Conservation (phyloP, 176 grass and related monocot species). For the Hordeum marinum region DNA sequence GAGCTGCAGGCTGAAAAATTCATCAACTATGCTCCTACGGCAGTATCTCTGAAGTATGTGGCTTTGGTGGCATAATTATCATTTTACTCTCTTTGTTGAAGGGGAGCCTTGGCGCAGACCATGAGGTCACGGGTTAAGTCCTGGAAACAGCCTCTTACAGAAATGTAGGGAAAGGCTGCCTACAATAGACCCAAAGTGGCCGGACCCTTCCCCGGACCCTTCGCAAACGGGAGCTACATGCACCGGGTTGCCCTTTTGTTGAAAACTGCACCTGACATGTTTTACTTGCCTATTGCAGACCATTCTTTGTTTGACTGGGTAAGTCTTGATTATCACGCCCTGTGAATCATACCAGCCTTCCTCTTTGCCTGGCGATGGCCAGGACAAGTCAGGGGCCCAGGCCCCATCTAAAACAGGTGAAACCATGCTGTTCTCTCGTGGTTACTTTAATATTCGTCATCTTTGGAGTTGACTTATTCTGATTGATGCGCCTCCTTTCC, state of each 20-base stretch:
- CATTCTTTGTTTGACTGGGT: background rate
- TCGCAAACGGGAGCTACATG: too few species aligned
- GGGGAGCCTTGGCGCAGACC: too few species aligned
- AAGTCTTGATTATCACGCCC: background rate
- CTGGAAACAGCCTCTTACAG: too few species aligned
- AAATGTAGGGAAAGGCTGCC: too few species aligned
- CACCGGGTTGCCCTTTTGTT: background rate
- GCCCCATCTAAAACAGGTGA: background rate
- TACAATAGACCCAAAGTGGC: too few species aligned
- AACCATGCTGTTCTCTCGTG: background rate
- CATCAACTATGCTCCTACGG: slow-evolving; percentile 62
- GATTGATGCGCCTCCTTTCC: background rate
- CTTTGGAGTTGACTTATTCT: background rate
- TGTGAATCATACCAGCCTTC: background rate
- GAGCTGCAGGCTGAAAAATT: slow-evolving; percentile 83
- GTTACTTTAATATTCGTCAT: background rate
- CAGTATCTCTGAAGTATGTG: slow-evolving; percentile 65
- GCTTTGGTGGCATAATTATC: background rate
- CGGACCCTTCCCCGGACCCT: too few species aligned
- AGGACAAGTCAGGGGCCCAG: background rate
- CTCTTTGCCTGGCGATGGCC: background rate
- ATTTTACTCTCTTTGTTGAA: background rate
- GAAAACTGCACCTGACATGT: background rate
- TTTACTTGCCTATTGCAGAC: slow-evolving; percentile 4
- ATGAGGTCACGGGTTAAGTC: too few species aligned